phyloP scores from a whole-genome alignment of 2,329 filamentous ascomycete species.

The Pseudonectria buxi region DNA sequence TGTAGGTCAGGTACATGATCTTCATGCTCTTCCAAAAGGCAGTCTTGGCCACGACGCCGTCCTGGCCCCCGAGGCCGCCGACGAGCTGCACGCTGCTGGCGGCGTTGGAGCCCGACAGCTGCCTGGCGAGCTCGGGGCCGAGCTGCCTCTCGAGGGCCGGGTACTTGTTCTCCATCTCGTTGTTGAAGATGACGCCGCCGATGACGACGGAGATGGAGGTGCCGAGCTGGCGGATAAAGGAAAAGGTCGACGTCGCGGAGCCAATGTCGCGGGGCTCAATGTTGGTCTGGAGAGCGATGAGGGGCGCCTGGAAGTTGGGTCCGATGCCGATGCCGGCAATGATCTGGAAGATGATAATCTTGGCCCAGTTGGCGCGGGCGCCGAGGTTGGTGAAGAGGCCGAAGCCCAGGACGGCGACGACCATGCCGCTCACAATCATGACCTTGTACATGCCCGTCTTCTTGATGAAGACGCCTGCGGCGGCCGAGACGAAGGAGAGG shows the following conservation, averaged over 20 bases:
- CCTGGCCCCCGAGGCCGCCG: constrained; percentile 38
- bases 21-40: constrained; percentile 45
- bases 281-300: constrained; percentile 61
- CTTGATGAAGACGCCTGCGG: constrained; percentile 50
- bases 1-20: constrained; percentile 54
- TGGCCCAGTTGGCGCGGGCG: constrained; percentile 45
- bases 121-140: constrained; percentile 40
- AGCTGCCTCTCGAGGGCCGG: constrained; percentile 42
- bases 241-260: constrained; percentile 60
- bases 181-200: constrained; percentile 74
- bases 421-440: constrained; percentile 52
- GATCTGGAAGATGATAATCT: constrained; percentile 55
- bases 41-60: constrained; percentile 35
- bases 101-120: constrained; percentile 53
- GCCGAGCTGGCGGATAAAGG: constrained; percentile 62
- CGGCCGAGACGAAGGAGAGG: constrained; percentile 56
- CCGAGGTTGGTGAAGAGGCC: constrained; percentile 59
- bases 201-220: constrained; percentile 64
- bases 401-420: constrained; percentile 56
- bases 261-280: constrained; percentile 58
- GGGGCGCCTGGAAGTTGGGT: constrained; percentile 61
- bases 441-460: constrained; percentile 60
- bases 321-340: constrained; percentile 59
- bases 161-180: constrained; percentile 57
- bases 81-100: constrained; percentile 55